A percentile compares a stretch with the other conserved stretches of the same genome.
Conservation (phyloP, 1,284 basidiomycete species). For the Trichosporon faecale region DNA sequence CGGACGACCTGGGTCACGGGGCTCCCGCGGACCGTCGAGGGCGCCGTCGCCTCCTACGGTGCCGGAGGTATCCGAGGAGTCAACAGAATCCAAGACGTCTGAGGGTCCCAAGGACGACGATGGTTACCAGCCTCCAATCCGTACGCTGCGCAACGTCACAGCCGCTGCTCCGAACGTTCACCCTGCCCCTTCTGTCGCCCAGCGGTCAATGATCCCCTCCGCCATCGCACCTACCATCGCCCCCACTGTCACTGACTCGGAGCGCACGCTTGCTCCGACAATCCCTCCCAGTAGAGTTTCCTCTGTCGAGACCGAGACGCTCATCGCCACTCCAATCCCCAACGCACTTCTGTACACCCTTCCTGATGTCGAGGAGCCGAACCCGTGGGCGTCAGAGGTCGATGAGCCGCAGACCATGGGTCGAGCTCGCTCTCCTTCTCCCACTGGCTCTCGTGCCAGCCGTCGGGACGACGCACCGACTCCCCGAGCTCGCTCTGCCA, state of each 20-base stretch:
- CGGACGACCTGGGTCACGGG: not conserved
- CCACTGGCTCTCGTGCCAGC: not conserved
- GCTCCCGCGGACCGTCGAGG: not conserved
- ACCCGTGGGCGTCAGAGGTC: not conserved
- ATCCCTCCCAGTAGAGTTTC: not conserved
- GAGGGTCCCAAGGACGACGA: not conserved
- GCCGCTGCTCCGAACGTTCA: not conserved
- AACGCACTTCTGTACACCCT: conserved; percentile 4
- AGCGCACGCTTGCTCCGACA: not conserved
- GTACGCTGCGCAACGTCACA: not conserved
- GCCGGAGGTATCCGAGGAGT: not conserved
- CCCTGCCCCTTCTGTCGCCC: not conserved
- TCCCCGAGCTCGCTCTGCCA: not conserved
- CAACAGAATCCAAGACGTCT: not conserved
- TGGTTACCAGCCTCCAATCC: not conserved
- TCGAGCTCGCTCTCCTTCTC: not conserved
- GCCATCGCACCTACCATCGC: not conserved
- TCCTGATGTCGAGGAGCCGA: conserved; percentile 3
- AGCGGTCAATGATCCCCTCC: not conserved
- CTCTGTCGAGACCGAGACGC: not conserved
- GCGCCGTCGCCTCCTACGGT: not conserved
- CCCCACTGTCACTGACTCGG: not conserved
- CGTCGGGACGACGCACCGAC: not conserved
- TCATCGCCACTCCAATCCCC: not conserved
- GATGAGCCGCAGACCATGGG: not conserved